Evolutionary conservation across 805 yeast species (phyloP), one percentile per base, ranked within the genome.

Genomic region (Lipomyces mesembrius): DNA sequence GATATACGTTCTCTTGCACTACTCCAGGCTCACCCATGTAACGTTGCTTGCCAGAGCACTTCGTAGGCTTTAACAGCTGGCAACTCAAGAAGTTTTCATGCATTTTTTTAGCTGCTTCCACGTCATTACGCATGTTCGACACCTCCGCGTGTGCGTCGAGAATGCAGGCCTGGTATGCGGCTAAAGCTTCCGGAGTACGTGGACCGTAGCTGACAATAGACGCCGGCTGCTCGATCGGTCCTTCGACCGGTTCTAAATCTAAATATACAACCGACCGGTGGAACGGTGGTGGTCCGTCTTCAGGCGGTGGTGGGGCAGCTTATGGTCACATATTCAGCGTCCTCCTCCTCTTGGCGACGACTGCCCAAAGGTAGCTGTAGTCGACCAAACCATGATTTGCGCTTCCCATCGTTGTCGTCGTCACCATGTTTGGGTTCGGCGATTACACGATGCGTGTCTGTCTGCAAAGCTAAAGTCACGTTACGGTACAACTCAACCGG

Each of bases 401-500:
- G 49, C 20, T 56, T 57, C 7, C 57, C 59, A n/a, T 60, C 64
- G 52, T 61, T 62, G 1, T 58, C 60, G 43, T 34, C 60, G 27
- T 52, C 68, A 35, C 39, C 65, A 32, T 53, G 61, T 43, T n/a
- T n/a, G n/a, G n/a, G n/a, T n/a, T n/a, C n/a, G n/a, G n/a, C n/a
- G n/a, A n/a, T n/a, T n/a, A n/a, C n/a, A n/a, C n/a, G n/a, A n/a
- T n/a, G n/a, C n/a, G n/a, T n/a, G n/a, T n/a, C n/a, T n/a, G n/a
- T n/a, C n/a, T n/a, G n/a, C n/a, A n/a, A n/a, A n/a, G n/a, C n/a
- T n/a, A n/a, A n/a, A n/a, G 72, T 59, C 25, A 66, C 83, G 27
- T 76, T 73, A 66, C 83, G 81, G 75, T 90, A 90, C 63, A 81
- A 74, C 3, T 85, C 88, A 20, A 82, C 79, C 57, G 87, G 84